These are phyloP conservation scores for Musa troglodytarum DNA, from an alignment of 176 grass and related monocot genomes.

Conservation along the genomic window DNA sequence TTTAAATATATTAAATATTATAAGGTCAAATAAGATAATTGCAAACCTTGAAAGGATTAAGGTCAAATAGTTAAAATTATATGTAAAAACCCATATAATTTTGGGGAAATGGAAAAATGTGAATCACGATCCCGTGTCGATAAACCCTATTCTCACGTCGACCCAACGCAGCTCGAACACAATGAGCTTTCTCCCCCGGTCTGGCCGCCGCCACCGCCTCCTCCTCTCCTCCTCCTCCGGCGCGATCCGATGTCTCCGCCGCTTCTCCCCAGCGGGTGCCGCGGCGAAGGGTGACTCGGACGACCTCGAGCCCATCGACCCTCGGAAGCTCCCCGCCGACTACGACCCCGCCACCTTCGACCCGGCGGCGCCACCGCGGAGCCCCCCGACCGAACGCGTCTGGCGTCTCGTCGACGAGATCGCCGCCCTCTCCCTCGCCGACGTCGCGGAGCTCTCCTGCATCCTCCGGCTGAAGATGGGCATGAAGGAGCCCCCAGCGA, in stretches of 20 bases:
- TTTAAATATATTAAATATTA: too few species aligned
- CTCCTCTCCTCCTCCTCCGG: slow-evolving; percentile 5
- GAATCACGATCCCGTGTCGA: neutral
- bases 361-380: slow-evolving; percentile 6
- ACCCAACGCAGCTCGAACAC: neutral
- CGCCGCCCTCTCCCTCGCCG: slow-evolving; percentile 53
- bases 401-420: slow-evolving; percentile 95
- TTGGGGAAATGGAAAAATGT: too few species aligned
- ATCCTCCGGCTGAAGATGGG: slow-evolving; percentile 51
- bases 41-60: too few species aligned
- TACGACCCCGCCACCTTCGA: slow-evolving; percentile 67
- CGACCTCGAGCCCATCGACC: slow-evolving; percentile 43
- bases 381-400: slow-evolving; percentile 64
- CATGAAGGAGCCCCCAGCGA: slow-evolving; percentile 38
- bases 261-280: slow-evolving; percentile 6
- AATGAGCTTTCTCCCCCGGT: slow-evolving; percentile 53
- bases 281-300: slow-evolving; percentile 16
- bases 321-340: slow-evolving; percentile 61
- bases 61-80: too few species aligned
- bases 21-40: too few species aligned
- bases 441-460: slow-evolving; percentile 50
- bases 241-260: neutral
- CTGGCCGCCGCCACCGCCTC: slow-evolving; percentile 36
- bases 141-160: slow-evolving; percentile 31
- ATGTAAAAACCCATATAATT: too few species aligned